Base-by-base conservation (phyloP, 148 eudicot genomes). In the Camellia japonica region DNA sequence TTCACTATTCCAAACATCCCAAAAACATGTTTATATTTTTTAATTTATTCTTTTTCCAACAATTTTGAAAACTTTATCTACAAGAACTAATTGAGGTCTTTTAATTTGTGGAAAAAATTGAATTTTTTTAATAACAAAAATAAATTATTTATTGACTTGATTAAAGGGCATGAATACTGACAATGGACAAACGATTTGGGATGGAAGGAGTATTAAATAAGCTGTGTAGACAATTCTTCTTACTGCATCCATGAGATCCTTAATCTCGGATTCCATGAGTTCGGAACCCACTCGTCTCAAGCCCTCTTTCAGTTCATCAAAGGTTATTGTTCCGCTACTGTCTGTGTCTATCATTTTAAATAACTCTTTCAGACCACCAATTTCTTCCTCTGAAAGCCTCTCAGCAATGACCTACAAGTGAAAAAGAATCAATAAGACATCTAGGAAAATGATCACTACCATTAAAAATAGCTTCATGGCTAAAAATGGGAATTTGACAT, bases 311-410 rank as follows among this genome's bases (percentile, higher is more conserved):
- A 94, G 88, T 84, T 94, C 98, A 49, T 94, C 98, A 79, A 84
- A 92, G 49, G 97, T 94, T 83, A 94, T 92, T 7, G 89, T 80
- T 70, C 98, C 98, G 74, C 93, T 94, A 54, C 83, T 85, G 81
- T 94, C 98, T 61, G 88, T 86, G 79, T 94, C 98, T 63, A 94
- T 86, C 87, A 84, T 92, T 66, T 80, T 90, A 76, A 94, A 94
- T 75, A 94, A 84, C 86, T 94, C 94, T 69, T 92, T 90, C 78
- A 94, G 67, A 1, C 98, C 98, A 13, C 97, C 98, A 43, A 94
- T 94, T 79, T 94, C 98, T 86, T 94, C 98, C 88, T 94, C 97
- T 47, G 97, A 94, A 44, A 94, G 94, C 80, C 88, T 87, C 66
- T 94, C 93, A 47, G 98, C 98, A 73, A 94, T 92, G 80, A 94